Evolutionary conservation across 306 rosid species (phyloP).

Genomic region (Gastrolobium bilobum): DNA sequence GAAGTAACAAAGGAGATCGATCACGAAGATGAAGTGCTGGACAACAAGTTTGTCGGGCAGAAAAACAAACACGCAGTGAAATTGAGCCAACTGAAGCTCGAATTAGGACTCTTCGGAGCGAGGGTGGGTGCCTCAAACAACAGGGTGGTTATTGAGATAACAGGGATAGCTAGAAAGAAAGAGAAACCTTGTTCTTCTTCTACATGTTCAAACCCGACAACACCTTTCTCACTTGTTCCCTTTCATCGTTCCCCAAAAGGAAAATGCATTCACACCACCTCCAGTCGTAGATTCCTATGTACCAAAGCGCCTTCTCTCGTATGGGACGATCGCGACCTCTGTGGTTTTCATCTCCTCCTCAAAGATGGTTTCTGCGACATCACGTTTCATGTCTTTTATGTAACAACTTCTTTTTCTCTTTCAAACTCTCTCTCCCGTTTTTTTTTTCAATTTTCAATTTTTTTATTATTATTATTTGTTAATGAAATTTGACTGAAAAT

Average conservation of each 20-base stretch:
- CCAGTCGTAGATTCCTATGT: conserved; percentile 11
- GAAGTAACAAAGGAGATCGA: background rate
- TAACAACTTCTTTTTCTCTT: background rate
- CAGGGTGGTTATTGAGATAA: conserved; percentile 55
- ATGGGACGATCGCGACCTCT: conserved; percentile 59
- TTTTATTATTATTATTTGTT: background rate
- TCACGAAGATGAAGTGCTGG: conserved; percentile 57
- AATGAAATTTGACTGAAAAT: background rate
- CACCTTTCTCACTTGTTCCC: conserved; percentile 49
- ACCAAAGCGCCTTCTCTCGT: conserved; percentile 33
- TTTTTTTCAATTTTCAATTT: background rate
- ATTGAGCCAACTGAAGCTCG: conserved; percentile 64
- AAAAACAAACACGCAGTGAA: conserved; percentile 57
- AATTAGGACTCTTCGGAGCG: conserved; percentile 50
- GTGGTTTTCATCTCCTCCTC: conserved; percentile 38
- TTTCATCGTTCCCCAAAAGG: conserved; percentile 51
- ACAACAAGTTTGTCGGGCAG: conserved; percentile 44
- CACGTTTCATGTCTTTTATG: conserved; percentile 64
- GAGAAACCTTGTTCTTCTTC: conserved; percentile 49
- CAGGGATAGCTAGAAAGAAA: conserved; percentile 19
- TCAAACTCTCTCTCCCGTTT: too few relatives aligned
- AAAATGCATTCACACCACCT: conserved; percentile 50
- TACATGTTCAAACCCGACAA: background rate
- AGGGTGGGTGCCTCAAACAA: conserved; percentile 16
- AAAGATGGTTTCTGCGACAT: conserved; percentile 52